These are phyloP conservation scores for Copromyces sp. DNA, from an alignment of 495 filamentous ascomycete genomes.

Conservation along the genomic window DNA sequence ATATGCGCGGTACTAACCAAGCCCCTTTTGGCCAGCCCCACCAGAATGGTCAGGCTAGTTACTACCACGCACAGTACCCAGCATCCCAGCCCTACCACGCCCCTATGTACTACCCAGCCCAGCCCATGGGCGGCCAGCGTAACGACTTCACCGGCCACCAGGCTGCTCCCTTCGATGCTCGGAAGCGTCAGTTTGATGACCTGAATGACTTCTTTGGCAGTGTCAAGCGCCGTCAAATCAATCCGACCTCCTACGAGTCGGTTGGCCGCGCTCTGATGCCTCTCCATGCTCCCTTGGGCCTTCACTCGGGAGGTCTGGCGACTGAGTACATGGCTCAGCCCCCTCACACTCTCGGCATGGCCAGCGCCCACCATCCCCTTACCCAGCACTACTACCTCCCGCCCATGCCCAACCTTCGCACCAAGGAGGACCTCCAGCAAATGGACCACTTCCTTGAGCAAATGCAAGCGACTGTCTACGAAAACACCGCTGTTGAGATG, in stretches of 20 bases:
- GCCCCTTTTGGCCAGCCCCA: constrained; percentile 42
- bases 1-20: constrained; percentile 43
- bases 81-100: constrained; percentile 42
- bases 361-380: constrained; percentile 42
- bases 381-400: constrained; percentile 69
- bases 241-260: constrained; percentile 71
- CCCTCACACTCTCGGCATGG: constrained; percentile 37
- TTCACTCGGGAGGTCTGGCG: constrained; percentile 52
- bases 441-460: constrained; percentile 91
- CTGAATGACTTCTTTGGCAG: constrained; percentile 91
- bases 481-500: constrained; percentile 59
- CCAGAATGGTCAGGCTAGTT: constrained; percentile 37
- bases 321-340: constrained; percentile 55
- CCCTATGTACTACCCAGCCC: constrained; percentile 52
- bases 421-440: constrained; percentile 83
- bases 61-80: constrained; percentile 49
- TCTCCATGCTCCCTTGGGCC: constrained; percentile 56
- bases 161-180: constrained; percentile 46
- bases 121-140: constrained; percentile 42
- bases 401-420: constrained; percentile 73
- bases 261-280: constrained; percentile 70
- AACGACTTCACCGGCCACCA: constrained; percentile 42
- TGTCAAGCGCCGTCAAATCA: constrained; percentile 78
- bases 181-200: constrained; percentile 78
- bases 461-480: constrained; percentile 89